Percentiles rank a stretch among this genome's conserved stretches.
Evolutionary conservation across 192 early-diverging fungal species (phyloP).

Genomic region (Cladochytrium replicatum): DNA sequence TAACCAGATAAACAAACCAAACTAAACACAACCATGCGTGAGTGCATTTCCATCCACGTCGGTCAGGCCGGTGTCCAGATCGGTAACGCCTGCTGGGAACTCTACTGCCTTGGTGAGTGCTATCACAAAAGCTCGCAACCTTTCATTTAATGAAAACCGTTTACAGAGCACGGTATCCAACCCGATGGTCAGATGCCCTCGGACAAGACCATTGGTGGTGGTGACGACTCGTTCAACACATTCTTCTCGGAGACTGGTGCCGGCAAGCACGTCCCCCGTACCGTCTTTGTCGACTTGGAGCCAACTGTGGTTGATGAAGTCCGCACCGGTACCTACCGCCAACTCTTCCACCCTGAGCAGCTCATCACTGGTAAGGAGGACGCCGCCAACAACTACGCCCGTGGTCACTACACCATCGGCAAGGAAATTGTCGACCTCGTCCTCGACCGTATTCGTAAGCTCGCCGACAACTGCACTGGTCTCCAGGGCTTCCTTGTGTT

Average conservation of each 20-base stretch:
- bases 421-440: slow-evolving; percentile 86
- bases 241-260: slow-evolving; percentile 85
- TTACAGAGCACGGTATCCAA: slow-evolving; percentile 68
- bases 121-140: not conserved
- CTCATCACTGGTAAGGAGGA: slow-evolving; percentile 90
- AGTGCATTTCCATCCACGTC: slow-evolving; percentile 47
- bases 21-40: slow-evolving; percentile 47
- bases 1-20: too few relatives aligned
- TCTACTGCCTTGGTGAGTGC: slow-evolving; percentile 34
- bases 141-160: slow-evolving; percentile 27
- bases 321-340: slow-evolving; percentile 76
- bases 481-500: slow-evolving; percentile 90
- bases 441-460: slow-evolving; percentile 77
- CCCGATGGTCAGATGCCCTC: slow-evolving; percentile 60
- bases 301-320: slow-evolving; percentile 87
- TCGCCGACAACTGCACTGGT: slow-evolving; percentile 81
- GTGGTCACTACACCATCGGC: slow-evolving; percentile 88
- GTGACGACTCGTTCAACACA: slow-evolving; percentile 70
- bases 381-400: slow-evolving; percentile 90
- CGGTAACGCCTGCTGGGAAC: slow-evolving; percentile 92
- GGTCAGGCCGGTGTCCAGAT: slow-evolving; percentile 83
- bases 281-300: slow-evolving; percentile 85
- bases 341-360: slow-evolving; percentile 65
- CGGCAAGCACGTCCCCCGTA: slow-evolving; percentile 86
- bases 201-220: slow-evolving; percentile 39